These are phyloP conservation scores for Lasiosphaeria hispida DNA, from an alignment of 495 filamentous ascomycete genomes.

Conservation along the genomic window DNA sequence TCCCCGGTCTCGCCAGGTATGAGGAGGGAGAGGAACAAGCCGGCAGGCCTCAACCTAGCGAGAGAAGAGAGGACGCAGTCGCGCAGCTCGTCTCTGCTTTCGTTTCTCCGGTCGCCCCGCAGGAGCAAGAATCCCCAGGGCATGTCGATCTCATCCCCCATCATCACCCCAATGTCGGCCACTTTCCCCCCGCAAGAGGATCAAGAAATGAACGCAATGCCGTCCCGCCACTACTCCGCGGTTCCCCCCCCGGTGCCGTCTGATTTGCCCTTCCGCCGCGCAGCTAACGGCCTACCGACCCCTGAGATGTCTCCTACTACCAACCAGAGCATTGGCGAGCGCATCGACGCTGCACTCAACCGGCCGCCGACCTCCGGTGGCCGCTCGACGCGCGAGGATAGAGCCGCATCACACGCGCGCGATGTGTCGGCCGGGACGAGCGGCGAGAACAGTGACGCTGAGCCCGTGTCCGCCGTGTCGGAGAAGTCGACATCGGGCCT, in stretches of 20 bases:
- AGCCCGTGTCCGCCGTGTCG: slow-evolving; percentile 43
- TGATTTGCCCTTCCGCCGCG: slow-evolving; percentile 40
- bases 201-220: slow-evolving; percentile 51
- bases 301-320: slow-evolving; percentile 49
- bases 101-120: slow-evolving; percentile 50
- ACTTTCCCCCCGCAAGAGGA: slow-evolving; percentile 48
- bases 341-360: slow-evolving; percentile 38
- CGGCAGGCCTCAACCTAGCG: slow-evolving; percentile 43
- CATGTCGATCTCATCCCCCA: slow-evolving; percentile 54
- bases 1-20: slow-evolving; percentile 17
- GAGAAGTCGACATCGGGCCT: slow-evolving; percentile 42
- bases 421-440: slow-evolving; percentile 31
- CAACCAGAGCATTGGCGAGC: slow-evolving; percentile 48
- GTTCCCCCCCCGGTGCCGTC: slow-evolving; percentile 43
- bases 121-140: slow-evolving; percentile 39
- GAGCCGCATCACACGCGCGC: slow-evolving; percentile 31
- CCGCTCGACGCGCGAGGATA: slow-evolving; percentile 11
- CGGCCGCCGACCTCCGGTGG: slow-evolving; percentile 16
- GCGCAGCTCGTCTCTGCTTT: slow-evolving; percentile 50
- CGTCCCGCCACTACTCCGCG: slow-evolving; percentile 49
- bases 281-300: slow-evolving; percentile 37
- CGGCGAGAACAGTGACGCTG: slow-evolving; percentile 18
- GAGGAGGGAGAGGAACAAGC: slow-evolving; percentile 43
- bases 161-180: slow-evolving; percentile 53
- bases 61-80: slow-evolving; percentile 45